phyloP scores from a whole-genome alignment of 2,329 filamentous ascomycete genomes.

The Diaporthe sp. region DNA sequence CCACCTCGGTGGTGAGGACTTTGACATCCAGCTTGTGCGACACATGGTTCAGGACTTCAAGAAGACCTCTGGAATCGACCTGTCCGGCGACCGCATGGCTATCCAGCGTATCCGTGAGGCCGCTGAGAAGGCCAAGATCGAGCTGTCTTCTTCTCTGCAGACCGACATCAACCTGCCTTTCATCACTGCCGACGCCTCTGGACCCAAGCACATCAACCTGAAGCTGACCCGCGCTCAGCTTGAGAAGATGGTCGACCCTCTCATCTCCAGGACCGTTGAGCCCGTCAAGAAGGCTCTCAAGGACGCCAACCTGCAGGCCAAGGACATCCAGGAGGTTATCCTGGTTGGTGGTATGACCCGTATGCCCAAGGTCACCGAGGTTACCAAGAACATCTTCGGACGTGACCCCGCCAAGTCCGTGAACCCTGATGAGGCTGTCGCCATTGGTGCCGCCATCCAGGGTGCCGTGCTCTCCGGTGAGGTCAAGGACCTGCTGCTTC shows the following conservation, averaged over 20 bases:
- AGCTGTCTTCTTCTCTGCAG: constrained; percentile 93
- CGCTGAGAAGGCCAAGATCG: constrained; percentile 99
- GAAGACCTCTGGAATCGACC: constrained; percentile 92
- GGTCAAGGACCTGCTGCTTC: constrained; percentile 94
- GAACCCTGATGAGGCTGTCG: constrained; percentile 98
- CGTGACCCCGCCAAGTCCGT: constrained; percentile 98
- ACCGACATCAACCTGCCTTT: constrained; percentile 99
- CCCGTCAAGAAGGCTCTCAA: constrained; percentile 97
- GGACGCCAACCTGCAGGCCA: constrained; percentile 91
- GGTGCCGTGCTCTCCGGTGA: constrained; percentile 97
- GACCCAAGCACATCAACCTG: constrained; percentile 97
- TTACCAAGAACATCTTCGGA: constrained; percentile 96
- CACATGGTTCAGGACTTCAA: constrained; percentile 97
- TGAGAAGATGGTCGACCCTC: constrained; percentile 90
- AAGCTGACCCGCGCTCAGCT: constrained; percentile 95
- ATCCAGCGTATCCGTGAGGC: constrained; percentile 99
- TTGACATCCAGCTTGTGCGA: constrained; percentile 94
- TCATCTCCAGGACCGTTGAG: constrained; percentile 88
- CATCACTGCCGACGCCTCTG: constrained; percentile 95
- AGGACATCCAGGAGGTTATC: constrained; percentile 98
- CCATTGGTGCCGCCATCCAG: constrained; percentile 97
- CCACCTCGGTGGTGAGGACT: constrained; percentile 98
- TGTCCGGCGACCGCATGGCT: constrained; percentile 94
- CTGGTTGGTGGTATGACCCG: constrained; percentile 99
- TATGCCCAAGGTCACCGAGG: constrained; percentile 98